Conservation (phyloP, 2,329 filamentous ascomycete genomes). For the Teratosphaeria destructans region DNA sequence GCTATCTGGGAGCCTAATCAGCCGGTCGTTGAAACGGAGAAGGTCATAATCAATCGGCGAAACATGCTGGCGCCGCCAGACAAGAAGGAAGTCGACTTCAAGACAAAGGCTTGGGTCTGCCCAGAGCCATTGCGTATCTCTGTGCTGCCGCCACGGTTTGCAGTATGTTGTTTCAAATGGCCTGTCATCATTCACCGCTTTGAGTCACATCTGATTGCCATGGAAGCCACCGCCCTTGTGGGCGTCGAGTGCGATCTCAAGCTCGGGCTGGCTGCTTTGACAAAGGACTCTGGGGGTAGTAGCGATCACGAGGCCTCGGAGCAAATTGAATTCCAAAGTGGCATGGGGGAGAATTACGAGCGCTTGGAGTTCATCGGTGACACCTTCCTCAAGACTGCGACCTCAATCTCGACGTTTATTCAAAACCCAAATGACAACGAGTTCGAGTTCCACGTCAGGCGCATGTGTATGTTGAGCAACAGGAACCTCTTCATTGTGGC, state of each 20-base stretch:
- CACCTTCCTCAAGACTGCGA: conserved; percentile 90
- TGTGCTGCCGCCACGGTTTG: conserved; percentile 56
- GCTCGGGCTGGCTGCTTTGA: conserved; percentile 77
- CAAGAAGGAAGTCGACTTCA: conserved; percentile 41
- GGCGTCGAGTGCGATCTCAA: conserved; percentile 54
- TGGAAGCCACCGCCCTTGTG: conserved; percentile 61
- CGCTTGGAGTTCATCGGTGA: conserved; percentile 89
- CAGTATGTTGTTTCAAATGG: conserved; percentile 62
- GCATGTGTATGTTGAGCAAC: conserved; percentile 89
- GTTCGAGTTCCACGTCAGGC: conserved; percentile 76
- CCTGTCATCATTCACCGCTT: conserved; percentile 77
- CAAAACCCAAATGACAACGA: conserved; percentile 69
- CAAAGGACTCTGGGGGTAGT: conserved; percentile 81
- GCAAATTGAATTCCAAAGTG: conserved; percentile 63
- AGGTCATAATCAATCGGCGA: conserved; percentile 59
- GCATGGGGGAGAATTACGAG: conserved; percentile 93
- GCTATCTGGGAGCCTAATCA: conserved; percentile 55
- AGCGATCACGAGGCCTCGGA: conserved; percentile 56
- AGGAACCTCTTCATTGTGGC: conserved; percentile 76
- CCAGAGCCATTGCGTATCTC: conserved; percentile 70
- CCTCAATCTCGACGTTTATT: conserved; percentile 76
- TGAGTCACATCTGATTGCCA: conserved; percentile 68
- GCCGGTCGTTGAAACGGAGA: conserved; percentile 67
- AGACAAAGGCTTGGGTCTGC: conserved; percentile 50
- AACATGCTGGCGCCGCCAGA: conserved; percentile 67